Evolutionary conservation across 2,329 filamentous ascomycete genomes (phyloP).

Genomic region (Exophiala xenobiotica): DNA sequence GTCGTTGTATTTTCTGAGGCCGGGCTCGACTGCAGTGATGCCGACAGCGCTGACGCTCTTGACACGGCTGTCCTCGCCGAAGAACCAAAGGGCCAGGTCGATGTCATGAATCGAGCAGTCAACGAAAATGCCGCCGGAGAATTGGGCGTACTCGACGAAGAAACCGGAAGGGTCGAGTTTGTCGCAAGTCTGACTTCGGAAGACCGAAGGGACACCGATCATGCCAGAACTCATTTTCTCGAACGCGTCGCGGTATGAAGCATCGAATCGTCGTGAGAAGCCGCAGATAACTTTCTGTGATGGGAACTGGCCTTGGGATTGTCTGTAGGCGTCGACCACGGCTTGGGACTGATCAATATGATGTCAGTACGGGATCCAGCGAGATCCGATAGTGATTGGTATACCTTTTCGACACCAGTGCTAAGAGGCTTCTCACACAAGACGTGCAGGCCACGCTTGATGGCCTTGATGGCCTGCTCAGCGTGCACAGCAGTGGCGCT

Average conservation of each 20-base stretch:
- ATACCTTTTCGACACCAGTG: conserved; percentile 59
- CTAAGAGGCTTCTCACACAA: conserved; percentile 56
- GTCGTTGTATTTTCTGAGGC: conserved; percentile 57
- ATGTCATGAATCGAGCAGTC: conserved; percentile 72
- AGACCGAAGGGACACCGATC: conserved; percentile 60
- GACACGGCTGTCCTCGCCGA: conserved; percentile 54
- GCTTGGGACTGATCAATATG: conserved; percentile 52
- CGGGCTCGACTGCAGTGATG: conserved; percentile 60
- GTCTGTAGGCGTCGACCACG: conserved; percentile 53
- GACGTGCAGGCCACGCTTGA: conserved; percentile 55
- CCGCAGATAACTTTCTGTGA: conserved; percentile 66
- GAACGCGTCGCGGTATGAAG: conserved; percentile 62
- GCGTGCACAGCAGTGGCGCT: conserved; percentile 58
- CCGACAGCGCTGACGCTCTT: conserved; percentile 59
- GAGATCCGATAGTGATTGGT: not conserved
- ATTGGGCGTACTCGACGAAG: conserved; percentile 67
- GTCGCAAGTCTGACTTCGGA: conserved; percentile 67
- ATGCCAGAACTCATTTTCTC: conserved; percentile 52
- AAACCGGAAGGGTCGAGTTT: conserved; percentile 65
- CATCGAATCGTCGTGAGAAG: conserved; percentile 66
- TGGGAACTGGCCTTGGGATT: conserved; percentile 50
- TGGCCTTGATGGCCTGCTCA: conserved; percentile 58
- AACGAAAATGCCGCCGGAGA: conserved; percentile 67
- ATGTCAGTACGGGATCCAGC: no score
- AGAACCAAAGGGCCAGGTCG: conserved; percentile 64